A percentile compares a stretch with the other conserved stretches of the same genome.
Conservation (phyloP, 2,329 filamentous ascomycete genomes). For the Pseudogymnoascus sp. region DNA sequence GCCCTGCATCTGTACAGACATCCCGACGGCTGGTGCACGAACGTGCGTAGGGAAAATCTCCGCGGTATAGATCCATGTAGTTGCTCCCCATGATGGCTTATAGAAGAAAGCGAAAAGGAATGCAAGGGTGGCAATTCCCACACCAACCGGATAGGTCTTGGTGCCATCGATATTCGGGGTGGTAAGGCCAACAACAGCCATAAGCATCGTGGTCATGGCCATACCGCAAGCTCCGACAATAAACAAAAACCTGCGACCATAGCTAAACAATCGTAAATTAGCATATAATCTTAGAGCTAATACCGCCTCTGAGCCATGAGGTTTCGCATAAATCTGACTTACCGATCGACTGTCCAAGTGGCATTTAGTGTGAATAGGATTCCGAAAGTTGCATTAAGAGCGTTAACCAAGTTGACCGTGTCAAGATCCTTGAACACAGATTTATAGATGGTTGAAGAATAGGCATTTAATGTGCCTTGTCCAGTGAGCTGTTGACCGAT, state of each 20-base stretch:
- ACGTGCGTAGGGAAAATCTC: slow-evolving; percentile 62
- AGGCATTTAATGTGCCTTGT: slow-evolving; percentile 62
- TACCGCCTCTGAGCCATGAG: background rate
- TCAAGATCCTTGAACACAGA: slow-evolving; percentile 52
- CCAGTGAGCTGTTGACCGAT: slow-evolving; percentile 62
- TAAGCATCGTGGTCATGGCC: slow-evolving; percentile 59
- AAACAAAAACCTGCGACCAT: slow-evolving; percentile 59
- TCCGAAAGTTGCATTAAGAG: slow-evolving; percentile 60
- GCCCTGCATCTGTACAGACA: slow-evolving; percentile 51
- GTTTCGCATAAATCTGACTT: slow-evolving; percentile 22
- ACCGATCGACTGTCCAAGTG: slow-evolving; percentile 62
- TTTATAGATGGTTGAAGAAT: slow-evolving; percentile 62
- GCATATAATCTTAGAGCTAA: background rate
- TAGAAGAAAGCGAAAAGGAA: slow-evolving; percentile 59
- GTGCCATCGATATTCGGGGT: slow-evolving; percentile 43
- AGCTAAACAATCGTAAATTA: background rate
- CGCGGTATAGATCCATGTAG: slow-evolving; percentile 60
- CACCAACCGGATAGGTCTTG: slow-evolving; percentile 52
- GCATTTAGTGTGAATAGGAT: slow-evolving; percentile 65
- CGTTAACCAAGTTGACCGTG: slow-evolving; percentile 62
- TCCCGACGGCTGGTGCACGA: slow-evolving; percentile 58
- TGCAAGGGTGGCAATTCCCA: slow-evolving; percentile 56
- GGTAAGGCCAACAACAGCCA: slow-evolving; percentile 45
- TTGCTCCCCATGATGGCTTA: slow-evolving; percentile 60
- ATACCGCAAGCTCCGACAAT: slow-evolving; percentile 60